Base-by-base conservation (phyloP, 371 early-diverging fungal genomes). In the Blakeslea trispora region DNA sequence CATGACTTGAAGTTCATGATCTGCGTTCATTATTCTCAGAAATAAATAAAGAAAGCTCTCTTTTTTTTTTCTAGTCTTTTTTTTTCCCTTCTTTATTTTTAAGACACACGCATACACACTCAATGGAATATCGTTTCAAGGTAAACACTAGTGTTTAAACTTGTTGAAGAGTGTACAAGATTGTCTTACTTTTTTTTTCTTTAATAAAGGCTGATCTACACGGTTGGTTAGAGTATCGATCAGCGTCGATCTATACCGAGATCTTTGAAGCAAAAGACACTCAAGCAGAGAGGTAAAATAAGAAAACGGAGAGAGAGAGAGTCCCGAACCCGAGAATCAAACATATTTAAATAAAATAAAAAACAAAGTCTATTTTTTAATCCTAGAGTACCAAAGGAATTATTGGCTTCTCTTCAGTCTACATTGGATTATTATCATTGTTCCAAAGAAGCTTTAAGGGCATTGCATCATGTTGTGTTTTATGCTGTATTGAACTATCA, bases 391-490 rank as follows among this genome's bases (percentile, higher is more conserved):
- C 23, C 28, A 17, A 39, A 2, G 3, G 22, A 13, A 14, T 17
- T 56, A 4, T 5, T 61, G 13, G n/a, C 55, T 34, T 34, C 28
- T 19, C 24, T 55, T 17, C 24, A 24, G 2, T 18, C 18, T 5
- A 68, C 68, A 3, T 34, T 68, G 22, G 39, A 39, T 10, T 64
- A 61, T 32, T 52, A 61, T 45, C 42, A 47, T 5, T 19, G 50
- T 17, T 53, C 55, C 0, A 0, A 19, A 2, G 24, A 62, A 31
- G 57, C 54, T 1, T 37, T 21, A 15, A 39, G 51, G 10, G 55
- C 60, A 0, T 50, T 71, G 9, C 57, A 58, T 42, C 31, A 39
- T 23, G 57, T 63, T 2, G 17, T 72, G 21, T 72, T 72, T 42
- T 50, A 61, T 3, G 63, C 65, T 1, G 49, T 41, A 21, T 41